Evolutionary conservation across 1,139 yeast species (phyloP).

Genomic region (Nakaseomyces kungkrabaensis): DNA sequence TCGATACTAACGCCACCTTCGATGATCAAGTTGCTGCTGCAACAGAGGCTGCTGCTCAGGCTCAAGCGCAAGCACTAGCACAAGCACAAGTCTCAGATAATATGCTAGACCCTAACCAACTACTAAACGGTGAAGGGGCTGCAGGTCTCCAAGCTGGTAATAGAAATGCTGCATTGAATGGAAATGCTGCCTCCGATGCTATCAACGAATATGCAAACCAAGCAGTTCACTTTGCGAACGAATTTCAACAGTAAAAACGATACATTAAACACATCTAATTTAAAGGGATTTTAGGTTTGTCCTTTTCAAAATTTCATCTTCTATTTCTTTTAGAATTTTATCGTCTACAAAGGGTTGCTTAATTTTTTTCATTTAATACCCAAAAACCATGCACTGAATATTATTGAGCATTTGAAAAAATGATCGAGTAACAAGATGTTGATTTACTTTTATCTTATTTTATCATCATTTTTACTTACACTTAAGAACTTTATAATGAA

Average conservation of each 20-base stretch:
- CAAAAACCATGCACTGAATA: no score
- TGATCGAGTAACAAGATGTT: no score
- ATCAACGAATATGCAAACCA: constrained; percentile 26
- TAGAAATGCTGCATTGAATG: not conserved
- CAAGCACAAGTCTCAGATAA: constrained; percentile 8
- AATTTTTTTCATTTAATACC: no score
- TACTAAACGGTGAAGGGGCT: not conserved
- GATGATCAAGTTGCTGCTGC: constrained; percentile 31
- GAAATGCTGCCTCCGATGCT: constrained; percentile 13
- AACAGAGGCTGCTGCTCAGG: constrained; percentile 29
- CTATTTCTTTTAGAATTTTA: not conserved
- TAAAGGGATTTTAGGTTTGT: not conserved
- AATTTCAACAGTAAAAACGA: constrained; percentile 19
- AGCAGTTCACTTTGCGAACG: constrained; percentile 28
- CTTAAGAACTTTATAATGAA: not conserved
- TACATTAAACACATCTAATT: not conserved
- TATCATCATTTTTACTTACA: no score
- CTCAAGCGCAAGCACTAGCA: constrained; percentile 26
- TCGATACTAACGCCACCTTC: constrained; percentile 28
- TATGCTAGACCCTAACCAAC: constrained; percentile 1
- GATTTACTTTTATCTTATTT: no score
- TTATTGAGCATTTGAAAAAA: no score
- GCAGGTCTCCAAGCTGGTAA: not conserved
- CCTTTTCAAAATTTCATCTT: not conserved
- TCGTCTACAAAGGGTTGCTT: no score